phyloP scores from a whole-genome alignment of 495 filamentous ascomycete genomes.

The Friedmanniomyces simplex region DNA sequence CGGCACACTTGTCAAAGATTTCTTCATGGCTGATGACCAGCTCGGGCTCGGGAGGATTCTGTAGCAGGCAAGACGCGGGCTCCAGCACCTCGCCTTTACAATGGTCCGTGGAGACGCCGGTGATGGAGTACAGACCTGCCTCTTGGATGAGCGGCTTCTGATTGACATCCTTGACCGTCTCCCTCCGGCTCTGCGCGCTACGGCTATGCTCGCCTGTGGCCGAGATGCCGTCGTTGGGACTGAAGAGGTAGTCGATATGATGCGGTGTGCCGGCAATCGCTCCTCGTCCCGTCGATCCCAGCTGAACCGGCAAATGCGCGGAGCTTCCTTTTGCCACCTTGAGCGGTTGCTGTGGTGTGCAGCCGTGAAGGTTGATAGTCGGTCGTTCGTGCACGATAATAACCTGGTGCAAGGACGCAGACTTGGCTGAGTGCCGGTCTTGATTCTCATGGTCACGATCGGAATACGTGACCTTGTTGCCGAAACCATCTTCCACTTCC shows the following conservation, averaged over 20 bases:
- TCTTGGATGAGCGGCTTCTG: slow-evolving; percentile 52
- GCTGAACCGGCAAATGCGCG: slow-evolving; percentile 60
- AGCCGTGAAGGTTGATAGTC: slow-evolving; percentile 54
- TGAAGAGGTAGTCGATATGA: slow-evolving; percentile 57
- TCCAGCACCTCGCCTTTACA: slow-evolving; percentile 85
- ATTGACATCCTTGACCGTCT: slow-evolving; percentile 39
- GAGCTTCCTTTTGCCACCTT: slow-evolving; percentile 65
- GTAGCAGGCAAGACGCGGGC: slow-evolving; percentile 77
- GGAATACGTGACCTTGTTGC: slow-evolving; percentile 79
- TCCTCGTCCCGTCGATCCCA: slow-evolving; percentile 47
- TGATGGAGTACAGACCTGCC: slow-evolving; percentile 75
- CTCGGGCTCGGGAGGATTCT: slow-evolving; percentile 82
- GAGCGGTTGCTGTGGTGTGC: slow-evolving; percentile 67
- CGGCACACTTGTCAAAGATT: slow-evolving; percentile 87
- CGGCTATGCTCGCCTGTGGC: slow-evolving; percentile 53
- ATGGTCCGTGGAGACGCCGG: slow-evolving; percentile 62
- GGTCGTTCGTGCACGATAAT: slow-evolving; percentile 86
- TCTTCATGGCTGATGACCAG: slow-evolving; percentile 61
- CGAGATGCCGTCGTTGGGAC: slow-evolving; percentile 52
- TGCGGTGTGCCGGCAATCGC: slow-evolving; percentile 45
- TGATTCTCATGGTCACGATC: slow-evolving; percentile 48
- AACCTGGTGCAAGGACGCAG: slow-evolving; percentile 55
- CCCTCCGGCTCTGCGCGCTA: slow-evolving; percentile 42
- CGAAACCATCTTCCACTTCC: slow-evolving; percentile 79
- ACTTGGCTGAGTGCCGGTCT: slow-evolving; percentile 46